Conservation (phyloP, 805 yeast genomes). For the Candida khao-thaluensis region DNA sequence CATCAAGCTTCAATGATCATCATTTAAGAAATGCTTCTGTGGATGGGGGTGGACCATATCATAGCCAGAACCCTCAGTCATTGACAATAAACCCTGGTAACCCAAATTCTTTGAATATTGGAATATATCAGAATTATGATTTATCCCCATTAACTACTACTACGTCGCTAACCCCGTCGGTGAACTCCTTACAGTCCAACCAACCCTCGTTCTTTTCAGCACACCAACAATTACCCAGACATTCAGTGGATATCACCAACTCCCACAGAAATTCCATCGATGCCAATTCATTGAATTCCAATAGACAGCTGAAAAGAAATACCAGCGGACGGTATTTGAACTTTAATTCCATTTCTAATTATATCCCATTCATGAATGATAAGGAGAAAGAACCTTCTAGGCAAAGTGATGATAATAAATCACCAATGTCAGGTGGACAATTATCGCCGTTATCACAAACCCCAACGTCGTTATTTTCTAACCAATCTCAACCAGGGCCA, state of each 20-base stretch:
- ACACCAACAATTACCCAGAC: slow-evolving; percentile 38
- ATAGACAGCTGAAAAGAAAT: slow-evolving; percentile 16
- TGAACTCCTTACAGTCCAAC: slow-evolving; percentile 39
- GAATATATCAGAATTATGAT: slow-evolving; percentile 19
- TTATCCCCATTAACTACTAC: slow-evolving; percentile 45
- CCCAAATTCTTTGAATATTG: slow-evolving; percentile 8
- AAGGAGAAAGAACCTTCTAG: slow-evolving; percentile 16
- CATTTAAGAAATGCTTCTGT: slow-evolving; percentile 17
- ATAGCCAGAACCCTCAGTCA: slow-evolving; percentile 12
- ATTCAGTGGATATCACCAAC: slow-evolving; percentile 36
- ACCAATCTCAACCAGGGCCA: slow-evolving; percentile 16
- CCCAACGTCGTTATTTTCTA: slow-evolving; percentile 5
- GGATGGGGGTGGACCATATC: slow-evolving; percentile 13
- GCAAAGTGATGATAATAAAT: slow-evolving; percentile 15
- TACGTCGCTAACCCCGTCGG: slow-evolving; percentile 42
- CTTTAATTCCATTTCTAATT: slow-evolving; percentile 37
- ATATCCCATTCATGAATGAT: slow-evolving; percentile 43
- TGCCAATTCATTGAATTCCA: slow-evolving; percentile 30
- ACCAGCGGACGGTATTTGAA: slow-evolving; percentile 28
- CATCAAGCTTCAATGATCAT: slow-evolving; percentile 10
- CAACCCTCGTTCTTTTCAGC: slow-evolving; percentile 46
- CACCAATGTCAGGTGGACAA: slow-evolving; percentile 18
- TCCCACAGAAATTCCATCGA: slow-evolving; percentile 34
- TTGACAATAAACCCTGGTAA: slow-evolving; percentile 8
- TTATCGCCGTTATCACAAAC: slow-evolving; percentile 6